phyloP scores from a whole-genome alignment of 768 basidiomycete genomes.

The Suillus americanus region DNA sequence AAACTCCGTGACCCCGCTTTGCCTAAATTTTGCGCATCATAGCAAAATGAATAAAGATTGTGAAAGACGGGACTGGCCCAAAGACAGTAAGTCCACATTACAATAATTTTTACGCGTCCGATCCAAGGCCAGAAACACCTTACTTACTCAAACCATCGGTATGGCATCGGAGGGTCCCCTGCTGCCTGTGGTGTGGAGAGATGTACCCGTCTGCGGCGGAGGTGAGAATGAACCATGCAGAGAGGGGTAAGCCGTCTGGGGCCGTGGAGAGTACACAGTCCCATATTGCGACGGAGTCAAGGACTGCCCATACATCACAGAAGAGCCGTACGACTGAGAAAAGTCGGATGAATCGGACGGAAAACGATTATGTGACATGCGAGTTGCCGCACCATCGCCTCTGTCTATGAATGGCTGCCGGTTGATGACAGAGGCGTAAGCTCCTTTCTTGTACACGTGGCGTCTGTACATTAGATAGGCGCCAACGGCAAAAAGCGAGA shows the following conservation, averaged over 20 bases:
- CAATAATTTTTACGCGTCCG: neutral
- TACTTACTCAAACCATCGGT: slow-evolving; percentile 19
- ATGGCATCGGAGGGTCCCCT: slow-evolving; percentile 12
- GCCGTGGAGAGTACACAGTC: neutral
- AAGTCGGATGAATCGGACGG: slow-evolving; percentile 14
- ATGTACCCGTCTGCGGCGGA: slow-evolving; percentile 12
- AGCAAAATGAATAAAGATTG: neutral
- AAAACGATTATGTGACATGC: slow-evolving; percentile 10
- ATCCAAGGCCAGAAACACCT: neutral
- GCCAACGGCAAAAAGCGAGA: slow-evolving; percentile 19
- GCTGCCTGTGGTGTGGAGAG: slow-evolving; percentile 10
- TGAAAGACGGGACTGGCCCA: neutral
- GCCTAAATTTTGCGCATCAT: neutral
- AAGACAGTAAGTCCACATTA: neutral
- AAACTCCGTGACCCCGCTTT: neutral
- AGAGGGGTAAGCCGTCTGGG: slow-evolving; percentile 3
- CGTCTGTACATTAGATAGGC: slow-evolving; percentile 18
- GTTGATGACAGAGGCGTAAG: neutral
- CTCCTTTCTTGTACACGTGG: slow-evolving; percentile 2
- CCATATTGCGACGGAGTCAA: slow-evolving; percentile 1
- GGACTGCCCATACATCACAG: slow-evolving; percentile 6
- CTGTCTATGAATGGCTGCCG: neutral
- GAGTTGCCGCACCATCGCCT: neutral
- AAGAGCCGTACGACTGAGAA: neutral
- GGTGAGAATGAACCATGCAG: slow-evolving; percentile 7